phyloP scores from a whole-genome alignment of 371 early-diverging fungal species.

The Zychaea mexicana region DNA sequence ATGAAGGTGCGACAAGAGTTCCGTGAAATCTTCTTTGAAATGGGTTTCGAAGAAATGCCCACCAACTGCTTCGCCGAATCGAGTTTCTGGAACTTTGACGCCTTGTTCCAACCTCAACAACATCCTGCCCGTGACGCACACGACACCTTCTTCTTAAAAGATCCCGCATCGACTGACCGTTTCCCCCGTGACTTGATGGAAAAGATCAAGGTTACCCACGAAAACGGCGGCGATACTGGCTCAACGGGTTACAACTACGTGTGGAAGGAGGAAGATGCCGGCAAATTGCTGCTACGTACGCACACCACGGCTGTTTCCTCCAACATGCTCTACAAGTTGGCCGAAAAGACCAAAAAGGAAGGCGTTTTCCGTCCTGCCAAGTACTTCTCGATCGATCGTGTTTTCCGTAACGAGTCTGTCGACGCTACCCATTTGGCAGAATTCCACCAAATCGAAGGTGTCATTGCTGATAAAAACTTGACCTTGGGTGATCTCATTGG shows the following conservation, averaged over 20 bases:
- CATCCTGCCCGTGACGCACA: constrained; percentile 99
- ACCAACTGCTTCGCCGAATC: constrained; percentile 98
- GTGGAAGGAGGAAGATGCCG: constrained; percentile 96
- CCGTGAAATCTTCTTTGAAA: constrained; percentile 99
- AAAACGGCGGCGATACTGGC: constrained; percentile 93
- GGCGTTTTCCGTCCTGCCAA: constrained; percentile 90
- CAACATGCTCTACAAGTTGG: constrained; percentile 93
- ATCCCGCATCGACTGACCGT: constrained; percentile 79
- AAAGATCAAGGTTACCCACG: constrained; percentile 92
- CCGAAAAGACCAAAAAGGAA: constrained; percentile 73
- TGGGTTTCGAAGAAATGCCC: constrained; percentile 99
- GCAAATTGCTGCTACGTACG: constrained; percentile 96
- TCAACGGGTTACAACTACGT: constrained; percentile 95
- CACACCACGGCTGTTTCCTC: constrained; percentile 99
- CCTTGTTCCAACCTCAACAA: constrained; percentile 99
- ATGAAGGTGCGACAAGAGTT: constrained; percentile 99
- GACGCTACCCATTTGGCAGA: constrained; percentile 99
- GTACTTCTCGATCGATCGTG: constrained; percentile 99
- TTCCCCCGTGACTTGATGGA: constrained; percentile 91
- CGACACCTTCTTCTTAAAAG: constrained; percentile 98
- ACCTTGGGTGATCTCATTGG: constrained; percentile 98
- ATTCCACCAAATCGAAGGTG: constrained; percentile 99
- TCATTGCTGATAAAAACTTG: constrained; percentile 96
- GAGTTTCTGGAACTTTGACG: constrained; percentile 99
- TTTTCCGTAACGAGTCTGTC: constrained; percentile 99